Percentiles rank a stretch among this genome's conserved stretches.
Evolutionary conservation across 2,329 filamentous ascomycete genomes (phyloP).

Genomic region (Plenodomus lindquistii): DNA sequence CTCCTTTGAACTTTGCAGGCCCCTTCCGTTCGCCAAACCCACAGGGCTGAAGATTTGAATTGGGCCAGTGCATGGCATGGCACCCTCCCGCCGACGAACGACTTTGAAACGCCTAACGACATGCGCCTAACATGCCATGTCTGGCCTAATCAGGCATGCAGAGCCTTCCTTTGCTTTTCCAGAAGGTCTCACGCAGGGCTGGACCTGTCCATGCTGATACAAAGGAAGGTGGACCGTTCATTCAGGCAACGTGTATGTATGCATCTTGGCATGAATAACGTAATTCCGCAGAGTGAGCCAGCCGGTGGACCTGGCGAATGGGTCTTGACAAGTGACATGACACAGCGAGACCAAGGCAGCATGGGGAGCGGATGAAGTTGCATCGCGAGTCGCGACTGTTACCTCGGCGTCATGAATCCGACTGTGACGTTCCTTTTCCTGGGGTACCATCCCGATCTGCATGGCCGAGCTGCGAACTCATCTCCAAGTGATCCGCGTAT

Average conservation of each 20-base stretch:
- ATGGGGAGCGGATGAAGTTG: constrained; percentile 2
- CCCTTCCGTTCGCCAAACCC: constrained; percentile 5
- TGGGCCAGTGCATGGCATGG: background rate
- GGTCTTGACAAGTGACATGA: constrained; percentile 15
- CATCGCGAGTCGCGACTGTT: background rate
- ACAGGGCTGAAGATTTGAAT: background rate
- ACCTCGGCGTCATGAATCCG: constrained; percentile 9
- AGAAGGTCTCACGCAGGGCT: constrained; percentile 18
- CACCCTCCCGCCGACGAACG: constrained; percentile 1
- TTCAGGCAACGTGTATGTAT: constrained; percentile 21
- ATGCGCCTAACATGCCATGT: constrained; percentile 4
- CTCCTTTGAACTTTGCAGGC: constrained; percentile 9
- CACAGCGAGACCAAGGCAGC: constrained; percentile 8
- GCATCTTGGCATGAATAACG: constrained; percentile 17
- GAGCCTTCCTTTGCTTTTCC: constrained; percentile 15
- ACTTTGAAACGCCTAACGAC: constrained; percentile 20
- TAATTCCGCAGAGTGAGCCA: constrained; percentile 9
- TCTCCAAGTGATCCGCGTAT: constrained; percentile 12
- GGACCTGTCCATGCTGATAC: background rate
- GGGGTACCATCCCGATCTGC: constrained; percentile 13
- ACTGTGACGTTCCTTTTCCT: constrained; percentile 10
- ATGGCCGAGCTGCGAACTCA: constrained; percentile 32
- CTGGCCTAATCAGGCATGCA: constrained; percentile 3
- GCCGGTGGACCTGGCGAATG: constrained; percentile 15
- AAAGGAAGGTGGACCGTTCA: constrained; percentile 7